A percentile compares a stretch with the other conserved stretches of the same genome.
These are phyloP conservation scores for Solanum chilense DNA, from an alignment of 257 asterid genomes.

Conservation along the genomic window DNA sequence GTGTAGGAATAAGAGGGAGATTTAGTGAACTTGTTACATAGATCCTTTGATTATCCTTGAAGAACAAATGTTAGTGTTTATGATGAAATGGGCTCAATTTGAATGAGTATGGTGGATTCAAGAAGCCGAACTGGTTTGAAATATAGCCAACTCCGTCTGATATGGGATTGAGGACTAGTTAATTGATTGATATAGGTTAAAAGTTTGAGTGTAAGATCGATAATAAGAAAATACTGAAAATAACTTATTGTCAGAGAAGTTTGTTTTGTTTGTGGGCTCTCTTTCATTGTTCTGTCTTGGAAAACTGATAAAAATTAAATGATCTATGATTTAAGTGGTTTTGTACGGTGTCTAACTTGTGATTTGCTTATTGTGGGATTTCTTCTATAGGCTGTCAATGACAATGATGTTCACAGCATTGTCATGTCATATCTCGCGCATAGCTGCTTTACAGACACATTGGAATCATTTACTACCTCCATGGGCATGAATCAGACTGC, in stretches of 20 bases:
- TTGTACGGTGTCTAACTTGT: not conserved
- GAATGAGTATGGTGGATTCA: not conserved
- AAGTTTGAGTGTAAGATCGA: not conserved
- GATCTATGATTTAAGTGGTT: not conserved
- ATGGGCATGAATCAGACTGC: conserved; percentile 49
- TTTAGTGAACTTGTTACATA: not conserved
- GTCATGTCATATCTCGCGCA: conserved; percentile 80
- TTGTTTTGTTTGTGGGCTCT: not conserved
- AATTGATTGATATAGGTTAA: not conserved
- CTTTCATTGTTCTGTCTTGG: not conserved
- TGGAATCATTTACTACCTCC: conserved; percentile 57
- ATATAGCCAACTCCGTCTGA: not conserved
- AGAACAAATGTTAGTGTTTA: not conserved
- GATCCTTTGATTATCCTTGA: not conserved
- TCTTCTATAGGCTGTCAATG: conserved; percentile 44
- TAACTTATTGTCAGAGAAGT: not conserved
- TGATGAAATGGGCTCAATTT: not conserved
- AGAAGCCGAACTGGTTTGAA: not conserved
- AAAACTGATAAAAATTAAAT: not conserved
- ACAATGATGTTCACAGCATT: conserved; percentile 58
- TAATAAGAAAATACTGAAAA: not conserved
- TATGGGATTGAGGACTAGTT: not conserved
- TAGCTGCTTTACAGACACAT: conserved; percentile 71
- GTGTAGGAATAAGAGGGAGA: not conserved
- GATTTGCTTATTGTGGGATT: not conserved